phyloP scores from a whole-genome alignment of 257 asterid genomes.

The Buddleja alternifolia region DNA sequence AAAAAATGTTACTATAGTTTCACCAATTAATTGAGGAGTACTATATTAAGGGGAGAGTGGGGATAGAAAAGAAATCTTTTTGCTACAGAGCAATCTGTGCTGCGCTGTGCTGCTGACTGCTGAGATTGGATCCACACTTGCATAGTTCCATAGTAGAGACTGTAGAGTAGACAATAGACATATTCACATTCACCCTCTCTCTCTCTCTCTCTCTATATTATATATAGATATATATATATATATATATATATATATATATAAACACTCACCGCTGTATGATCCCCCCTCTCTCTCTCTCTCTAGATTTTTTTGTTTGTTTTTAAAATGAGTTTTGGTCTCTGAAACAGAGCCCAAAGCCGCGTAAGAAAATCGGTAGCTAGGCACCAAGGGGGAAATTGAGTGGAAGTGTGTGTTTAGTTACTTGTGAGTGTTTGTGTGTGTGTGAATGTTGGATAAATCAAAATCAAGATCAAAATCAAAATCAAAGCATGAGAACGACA shows the following conservation, averaged over 20 bases:
- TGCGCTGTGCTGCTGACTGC: background rate
- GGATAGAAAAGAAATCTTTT: too few species aligned
- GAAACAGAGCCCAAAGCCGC: conserved; percentile 34
- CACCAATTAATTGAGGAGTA: background rate
- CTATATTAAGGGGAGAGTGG: too few species aligned
- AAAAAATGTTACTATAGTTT: background rate
- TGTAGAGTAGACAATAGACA: background rate
- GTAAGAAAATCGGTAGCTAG: conserved; percentile 15
- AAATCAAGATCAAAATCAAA: too few species aligned
- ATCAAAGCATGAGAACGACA: conserved; percentile 2
- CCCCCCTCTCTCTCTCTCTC: conserved; percentile 21
- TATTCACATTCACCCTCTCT: background rate
- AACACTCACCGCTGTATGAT: conserved; percentile 25
- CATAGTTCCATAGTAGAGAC: background rate
- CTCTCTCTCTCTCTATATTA: background rate
- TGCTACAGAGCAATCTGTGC: too few species aligned
- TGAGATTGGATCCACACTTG: conserved; percentile 52
- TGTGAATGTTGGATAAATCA: background rate
- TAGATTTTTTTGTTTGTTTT: background rate
- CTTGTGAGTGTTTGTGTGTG: background rate
- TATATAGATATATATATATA: background rate
- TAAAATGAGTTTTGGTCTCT: conserved; percentile 8
- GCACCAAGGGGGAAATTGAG: conserved; percentile 27
- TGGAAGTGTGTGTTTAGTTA: conserved; percentile 14
- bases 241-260: background rate